Percentiles rank a stretch among this genome's conserved stretches.
These are phyloP conservation scores for Verticillium klebahnii DNA, from an alignment of 2,329 filamentous ascomycete genomes.

Conservation along the genomic window DNA sequence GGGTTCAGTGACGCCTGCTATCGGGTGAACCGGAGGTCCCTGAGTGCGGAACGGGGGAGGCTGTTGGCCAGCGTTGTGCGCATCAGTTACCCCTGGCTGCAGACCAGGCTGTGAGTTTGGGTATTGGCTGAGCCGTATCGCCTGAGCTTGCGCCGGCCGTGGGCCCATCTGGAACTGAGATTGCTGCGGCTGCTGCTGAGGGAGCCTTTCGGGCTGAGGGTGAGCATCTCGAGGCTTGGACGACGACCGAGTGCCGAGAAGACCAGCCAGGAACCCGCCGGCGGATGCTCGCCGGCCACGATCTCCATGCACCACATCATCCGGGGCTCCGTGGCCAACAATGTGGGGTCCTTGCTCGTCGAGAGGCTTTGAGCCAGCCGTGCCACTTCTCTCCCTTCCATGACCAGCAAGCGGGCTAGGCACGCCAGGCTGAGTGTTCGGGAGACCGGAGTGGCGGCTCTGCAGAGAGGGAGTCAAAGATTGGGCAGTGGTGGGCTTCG, in stretches of 20 bases:
- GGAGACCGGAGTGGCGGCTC: slow-evolving; percentile 6
- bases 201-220: background rate
- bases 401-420: slow-evolving; percentile 3
- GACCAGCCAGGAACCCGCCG: slow-evolving; percentile 15
- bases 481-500: slow-evolving; percentile 14
- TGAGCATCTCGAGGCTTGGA: slow-evolving; percentile 15
- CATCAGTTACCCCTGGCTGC: background rate
- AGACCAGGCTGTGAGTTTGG: background rate
- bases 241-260: slow-evolving; percentile 14
- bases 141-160: background rate
- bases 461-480: slow-evolving; percentile 16
- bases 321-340: background rate
- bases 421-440: slow-evolving; percentile 4
- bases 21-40: background rate
- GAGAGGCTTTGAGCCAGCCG: slow-evolving; percentile 12
- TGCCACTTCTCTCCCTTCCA: slow-evolving; percentile 14
- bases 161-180: background rate
- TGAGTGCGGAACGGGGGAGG: slow-evolving; percentile 4
- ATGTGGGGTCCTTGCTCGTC: background rate
- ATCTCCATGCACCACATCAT: slow-evolving; percentile 10
- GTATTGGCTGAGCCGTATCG: background rate
- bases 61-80: slow-evolving; percentile 1
- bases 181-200: background rate
- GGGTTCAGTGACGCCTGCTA: background rate
- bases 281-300: slow-evolving; percentile 16